Evolutionary conservation across 179 eudicot species (phyloP).

Genomic region (Pouteria campechiana): DNA sequence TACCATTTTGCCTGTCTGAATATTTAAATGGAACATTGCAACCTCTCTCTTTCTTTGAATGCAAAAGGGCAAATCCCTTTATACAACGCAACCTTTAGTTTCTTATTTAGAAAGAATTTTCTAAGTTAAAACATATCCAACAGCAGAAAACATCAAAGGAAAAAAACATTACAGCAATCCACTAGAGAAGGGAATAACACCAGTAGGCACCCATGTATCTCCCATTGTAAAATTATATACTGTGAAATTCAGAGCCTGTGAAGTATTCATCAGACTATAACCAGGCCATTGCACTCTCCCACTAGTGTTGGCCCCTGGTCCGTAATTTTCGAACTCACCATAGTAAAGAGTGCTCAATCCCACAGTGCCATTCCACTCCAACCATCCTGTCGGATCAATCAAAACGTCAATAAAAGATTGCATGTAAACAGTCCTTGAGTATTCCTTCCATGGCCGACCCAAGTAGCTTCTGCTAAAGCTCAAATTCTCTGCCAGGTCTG

Average conservation of each 20-base stretch:
- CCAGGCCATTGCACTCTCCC: slow-evolving; percentile 16
- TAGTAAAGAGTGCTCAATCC: slow-evolving; percentile 13
- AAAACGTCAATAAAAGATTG: slow-evolving; percentile 11
- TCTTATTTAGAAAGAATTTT: no score
- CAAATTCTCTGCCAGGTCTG: slow-evolving; percentile 1
- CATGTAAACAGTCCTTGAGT: slow-evolving; percentile 14
- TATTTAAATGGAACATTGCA: no score
- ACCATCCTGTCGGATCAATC: slow-evolving; percentile 16
- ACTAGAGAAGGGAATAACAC: slow-evolving; percentile 6
- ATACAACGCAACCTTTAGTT: no score
- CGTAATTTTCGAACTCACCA: slow-evolving; percentile 15
- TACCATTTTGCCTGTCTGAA: no score
- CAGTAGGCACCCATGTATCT: slow-evolving; percentile 3
- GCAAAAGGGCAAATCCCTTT: no score
- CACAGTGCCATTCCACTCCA: slow-evolving; percentile 10
- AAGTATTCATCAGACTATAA: slow-evolving; percentile 1
- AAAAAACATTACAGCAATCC: slow-evolving; percentile 8
- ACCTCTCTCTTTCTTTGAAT: no score
- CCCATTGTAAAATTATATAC: slow-evolving; percentile 11
- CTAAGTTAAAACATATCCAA: no score
- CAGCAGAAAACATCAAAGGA: no score
- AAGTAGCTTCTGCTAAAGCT: slow-evolving; percentile 6
- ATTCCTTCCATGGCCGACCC: slow-evolving; percentile 23
- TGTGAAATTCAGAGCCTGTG: slow-evolving; percentile 8
- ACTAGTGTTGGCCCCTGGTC: slow-evolving; percentile 10